These are phyloP conservation scores for Aspergillus ochraceoroseus DNA, from an alignment of 2,329 filamentous ascomycete genomes.

Conservation along the genomic window DNA sequence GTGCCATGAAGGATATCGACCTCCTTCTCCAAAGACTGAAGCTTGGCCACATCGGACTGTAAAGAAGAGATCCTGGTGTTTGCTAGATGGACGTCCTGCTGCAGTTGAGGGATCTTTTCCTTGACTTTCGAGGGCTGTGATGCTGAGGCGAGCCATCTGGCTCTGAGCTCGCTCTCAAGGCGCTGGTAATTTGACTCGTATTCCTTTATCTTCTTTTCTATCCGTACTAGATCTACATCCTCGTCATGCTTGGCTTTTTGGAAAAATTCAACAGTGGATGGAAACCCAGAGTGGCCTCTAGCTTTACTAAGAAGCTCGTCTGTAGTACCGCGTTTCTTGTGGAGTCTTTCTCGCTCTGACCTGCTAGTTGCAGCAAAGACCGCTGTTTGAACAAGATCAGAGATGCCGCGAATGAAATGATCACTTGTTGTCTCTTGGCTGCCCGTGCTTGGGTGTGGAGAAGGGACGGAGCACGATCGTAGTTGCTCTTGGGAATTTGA, in stretches of 20 bases:
- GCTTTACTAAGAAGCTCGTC: constrained; percentile 35
- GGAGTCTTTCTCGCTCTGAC: constrained; percentile 25
- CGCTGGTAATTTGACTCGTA: constrained; percentile 18
- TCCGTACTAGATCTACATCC: constrained; percentile 18
- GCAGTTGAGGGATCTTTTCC: constrained; percentile 18
- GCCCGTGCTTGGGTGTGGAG: background rate
- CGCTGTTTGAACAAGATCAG: constrained; percentile 20
- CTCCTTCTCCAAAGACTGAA: background rate
- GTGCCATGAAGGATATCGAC: background rate
- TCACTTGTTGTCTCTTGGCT: constrained; percentile 19
- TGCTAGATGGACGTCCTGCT: constrained; percentile 13
- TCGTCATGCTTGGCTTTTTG: constrained; percentile 21
- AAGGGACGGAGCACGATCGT: background rate
- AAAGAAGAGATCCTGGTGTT: constrained; percentile 3
- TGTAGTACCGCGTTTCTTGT: constrained; percentile 32
- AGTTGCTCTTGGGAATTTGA: constrained; percentile 1
- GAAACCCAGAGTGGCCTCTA: constrained; percentile 20
- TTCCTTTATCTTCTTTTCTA: constrained; percentile 21
- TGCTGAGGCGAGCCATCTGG: constrained; percentile 10
- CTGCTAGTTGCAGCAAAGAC: constrained; percentile 27
- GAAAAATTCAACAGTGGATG: constrained; percentile 23
- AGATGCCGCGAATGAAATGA: constrained; percentile 40
- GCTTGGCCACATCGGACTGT: background rate
- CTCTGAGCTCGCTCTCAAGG: constrained; percentile 15
- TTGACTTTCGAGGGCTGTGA: constrained; percentile 2